These are phyloP conservation scores for Colletotrichum aenigma DNA, from an alignment of 2,329 filamentous ascomycete species.

Conservation along the genomic window DNA sequence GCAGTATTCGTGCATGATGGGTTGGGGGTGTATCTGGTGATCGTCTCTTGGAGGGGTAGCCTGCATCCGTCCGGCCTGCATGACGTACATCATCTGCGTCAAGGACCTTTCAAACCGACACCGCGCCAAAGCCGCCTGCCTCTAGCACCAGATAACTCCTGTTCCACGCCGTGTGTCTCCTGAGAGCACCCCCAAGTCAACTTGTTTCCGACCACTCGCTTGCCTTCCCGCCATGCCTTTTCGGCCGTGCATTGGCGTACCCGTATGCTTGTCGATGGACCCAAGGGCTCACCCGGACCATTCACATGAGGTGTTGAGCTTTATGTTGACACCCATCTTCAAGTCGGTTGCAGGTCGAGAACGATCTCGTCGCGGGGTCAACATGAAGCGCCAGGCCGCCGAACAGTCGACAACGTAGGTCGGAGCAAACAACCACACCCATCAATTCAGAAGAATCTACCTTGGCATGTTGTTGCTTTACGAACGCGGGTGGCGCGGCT, in stretches of 20 bases:
- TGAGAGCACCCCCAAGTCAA: background rate
- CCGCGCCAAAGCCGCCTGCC: conserved; percentile 11
- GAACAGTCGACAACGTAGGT: background rate
- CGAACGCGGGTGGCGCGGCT: conserved; percentile 13
- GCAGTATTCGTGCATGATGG: conserved; percentile 4
- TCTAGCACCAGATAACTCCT: background rate
- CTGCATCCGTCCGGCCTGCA: conserved; percentile 15
- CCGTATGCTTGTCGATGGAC: conserved; percentile 5
- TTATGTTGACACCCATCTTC: background rate
- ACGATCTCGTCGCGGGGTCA: background rate
- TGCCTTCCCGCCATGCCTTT: conserved; percentile 13
- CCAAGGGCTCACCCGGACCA: conserved; percentile 16
- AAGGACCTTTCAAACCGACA: background rate
- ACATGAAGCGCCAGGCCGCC: background rate
- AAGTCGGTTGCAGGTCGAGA: background rate
- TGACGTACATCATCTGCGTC: conserved; percentile 22
- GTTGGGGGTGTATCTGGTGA: conserved; percentile 23
- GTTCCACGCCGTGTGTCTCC: background rate
- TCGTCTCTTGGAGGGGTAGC: conserved; percentile 8
- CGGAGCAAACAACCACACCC: background rate
- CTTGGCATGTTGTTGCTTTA: background rate
- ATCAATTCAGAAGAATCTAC: background rate
- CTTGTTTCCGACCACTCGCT: conserved; percentile 11
- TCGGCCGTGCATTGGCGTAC: conserved; percentile 19
- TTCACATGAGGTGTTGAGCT: background rate